phyloP scores from a whole-genome alignment of 2,329 filamentous ascomycete species.

The Aschersonia sp. region DNA sequence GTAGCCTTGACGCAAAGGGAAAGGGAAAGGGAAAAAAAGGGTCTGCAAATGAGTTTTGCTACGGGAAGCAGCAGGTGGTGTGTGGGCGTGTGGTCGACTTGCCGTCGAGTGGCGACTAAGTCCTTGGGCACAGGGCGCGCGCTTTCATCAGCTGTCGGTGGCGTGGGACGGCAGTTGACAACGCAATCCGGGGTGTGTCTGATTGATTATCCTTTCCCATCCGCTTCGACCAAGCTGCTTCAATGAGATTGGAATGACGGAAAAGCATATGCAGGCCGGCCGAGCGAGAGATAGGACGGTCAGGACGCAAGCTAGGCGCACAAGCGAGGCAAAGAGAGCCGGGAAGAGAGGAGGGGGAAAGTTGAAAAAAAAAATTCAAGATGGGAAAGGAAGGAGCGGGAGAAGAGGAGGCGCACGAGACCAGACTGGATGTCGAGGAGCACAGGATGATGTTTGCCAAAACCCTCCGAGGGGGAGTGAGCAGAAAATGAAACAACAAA shows the following conservation, averaged over 20 bases:
- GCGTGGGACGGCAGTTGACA: not conserved
- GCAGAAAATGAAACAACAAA: not conserved
- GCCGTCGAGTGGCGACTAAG: not conserved
- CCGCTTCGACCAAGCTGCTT: no score
- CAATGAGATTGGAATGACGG: no score
- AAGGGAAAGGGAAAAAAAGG: no score
- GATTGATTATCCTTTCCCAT: not conserved
- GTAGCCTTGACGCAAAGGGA: no score
- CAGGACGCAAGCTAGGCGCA: not conserved
- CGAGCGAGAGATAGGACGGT: no score
- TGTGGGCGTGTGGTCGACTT: not conserved
- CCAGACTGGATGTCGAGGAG: not conserved
- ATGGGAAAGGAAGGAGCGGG: not conserved
- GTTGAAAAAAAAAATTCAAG: not conserved
- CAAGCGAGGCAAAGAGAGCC: not conserved
- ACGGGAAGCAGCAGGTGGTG: not conserved
- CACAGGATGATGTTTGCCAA: not conserved
- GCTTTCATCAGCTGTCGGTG: not conserved
- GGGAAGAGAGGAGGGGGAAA: not conserved
- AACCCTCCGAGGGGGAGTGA: not conserved
- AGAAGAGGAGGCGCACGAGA: not conserved
- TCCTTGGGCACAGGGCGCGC: not conserved
- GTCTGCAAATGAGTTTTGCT: not conserved
- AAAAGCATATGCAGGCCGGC: no score
- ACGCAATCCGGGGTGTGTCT: not conserved